Evolutionary conservation across 1,284 basidiomycete species (phyloP).

Genomic region (Neonothopanus nambi): DNA sequence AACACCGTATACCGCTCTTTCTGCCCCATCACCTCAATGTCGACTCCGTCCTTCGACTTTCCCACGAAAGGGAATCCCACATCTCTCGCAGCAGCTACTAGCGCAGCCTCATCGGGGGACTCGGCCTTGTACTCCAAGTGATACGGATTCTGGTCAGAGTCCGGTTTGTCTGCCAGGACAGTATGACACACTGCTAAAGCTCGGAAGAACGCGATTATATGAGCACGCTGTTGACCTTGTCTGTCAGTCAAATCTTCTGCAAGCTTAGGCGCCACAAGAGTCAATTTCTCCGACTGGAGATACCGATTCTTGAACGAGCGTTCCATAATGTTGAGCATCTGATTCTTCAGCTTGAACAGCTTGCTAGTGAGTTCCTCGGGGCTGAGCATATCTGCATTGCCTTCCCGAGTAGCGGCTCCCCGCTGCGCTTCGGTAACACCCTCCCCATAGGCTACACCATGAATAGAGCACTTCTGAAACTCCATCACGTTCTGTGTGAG

Average conservation of each 20-base stretch:
- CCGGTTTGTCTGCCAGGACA: slow-evolving; percentile 79
- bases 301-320: slow-evolving; percentile 90
- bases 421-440: slow-evolving; percentile 95
- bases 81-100: slow-evolving; percentile 90
- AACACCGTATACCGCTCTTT: slow-evolving; percentile 81
- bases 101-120: slow-evolving; percentile 92
- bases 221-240: slow-evolving; percentile 59
- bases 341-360: slow-evolving; percentile 66
- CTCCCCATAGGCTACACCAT: slow-evolving; percentile 87
- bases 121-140: slow-evolving; percentile 92
- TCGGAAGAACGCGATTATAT: slow-evolving; percentile 86
- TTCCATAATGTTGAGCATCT: slow-evolving; percentile 80
- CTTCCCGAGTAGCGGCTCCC: slow-evolving; percentile 85
- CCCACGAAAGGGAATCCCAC: slow-evolving; percentile 90
- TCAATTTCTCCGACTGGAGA: slow-evolving; percentile 79
- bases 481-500: slow-evolving; percentile 98
- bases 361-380: slow-evolving; percentile 71
- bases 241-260: slow-evolving; percentile 75
- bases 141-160: slow-evolving; percentile 64
- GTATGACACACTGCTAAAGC: slow-evolving; percentile 92
- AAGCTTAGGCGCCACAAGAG: slow-evolving; percentile 85
- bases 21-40: slow-evolving; percentile 92
- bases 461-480: slow-evolving; percentile 93
- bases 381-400: slow-evolving; percentile 56
- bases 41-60: slow-evolving; percentile 73